A percentile compares a stretch with the other conserved stretches of the same genome.
These are phyloP conservation scores for Candida silvatica DNA, from an alignment of 805 yeast species.

Conservation along the genomic window DNA sequence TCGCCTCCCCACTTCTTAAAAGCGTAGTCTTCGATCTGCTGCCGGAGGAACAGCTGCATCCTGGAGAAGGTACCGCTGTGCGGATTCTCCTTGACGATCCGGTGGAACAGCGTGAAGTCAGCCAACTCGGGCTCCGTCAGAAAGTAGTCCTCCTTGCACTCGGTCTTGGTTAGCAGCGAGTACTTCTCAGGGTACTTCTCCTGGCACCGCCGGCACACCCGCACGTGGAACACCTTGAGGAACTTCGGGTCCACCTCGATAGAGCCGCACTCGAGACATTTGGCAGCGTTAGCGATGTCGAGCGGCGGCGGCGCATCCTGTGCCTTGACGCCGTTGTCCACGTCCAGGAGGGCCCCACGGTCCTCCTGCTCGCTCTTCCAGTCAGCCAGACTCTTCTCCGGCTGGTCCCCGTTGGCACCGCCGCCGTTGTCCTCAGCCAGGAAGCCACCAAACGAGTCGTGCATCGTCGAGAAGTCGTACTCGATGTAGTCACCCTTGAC, in stretches of 20 bases:
- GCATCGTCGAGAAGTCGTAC: slow-evolving; percentile 86
- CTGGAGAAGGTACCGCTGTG: slow-evolving; percentile 81
- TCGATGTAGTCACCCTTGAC: slow-evolving; percentile 64
- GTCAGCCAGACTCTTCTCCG: slow-evolving; percentile 35
- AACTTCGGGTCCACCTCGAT: slow-evolving; percentile 73
- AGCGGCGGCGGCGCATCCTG: slow-evolving; percentile 62
- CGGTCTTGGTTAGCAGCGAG: slow-evolving; percentile 87
- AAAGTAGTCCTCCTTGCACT: slow-evolving; percentile 86
- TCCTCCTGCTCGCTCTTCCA: slow-evolving; percentile 45
- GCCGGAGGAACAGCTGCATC: slow-evolving; percentile 87
- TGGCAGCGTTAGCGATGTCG: slow-evolving; percentile 66
- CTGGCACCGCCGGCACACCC: slow-evolving; percentile 78
- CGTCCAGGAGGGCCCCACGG: slow-evolving; percentile 20
- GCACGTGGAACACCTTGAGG: slow-evolving; percentile 55
- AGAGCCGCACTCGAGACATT: slow-evolving; percentile 76
- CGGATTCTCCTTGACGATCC: slow-evolving; percentile 89
- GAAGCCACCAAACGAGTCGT: slow-evolving; percentile 83
- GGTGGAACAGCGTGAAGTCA: slow-evolving; percentile 58
- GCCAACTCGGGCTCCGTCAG: slow-evolving; percentile 88
- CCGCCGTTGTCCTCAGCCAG: slow-evolving; percentile 31
- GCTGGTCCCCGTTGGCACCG: slow-evolving; percentile 15
- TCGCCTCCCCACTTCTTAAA: slow-evolving; percentile 92
- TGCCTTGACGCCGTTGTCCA: slow-evolving; percentile 2
- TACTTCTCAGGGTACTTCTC: slow-evolving; percentile 77
- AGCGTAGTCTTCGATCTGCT: slow-evolving; percentile 90